phyloP scores from a whole-genome alignment of 1,284 basidiomycete genomes.

The Butyriboletus appendiculatus region DNA sequence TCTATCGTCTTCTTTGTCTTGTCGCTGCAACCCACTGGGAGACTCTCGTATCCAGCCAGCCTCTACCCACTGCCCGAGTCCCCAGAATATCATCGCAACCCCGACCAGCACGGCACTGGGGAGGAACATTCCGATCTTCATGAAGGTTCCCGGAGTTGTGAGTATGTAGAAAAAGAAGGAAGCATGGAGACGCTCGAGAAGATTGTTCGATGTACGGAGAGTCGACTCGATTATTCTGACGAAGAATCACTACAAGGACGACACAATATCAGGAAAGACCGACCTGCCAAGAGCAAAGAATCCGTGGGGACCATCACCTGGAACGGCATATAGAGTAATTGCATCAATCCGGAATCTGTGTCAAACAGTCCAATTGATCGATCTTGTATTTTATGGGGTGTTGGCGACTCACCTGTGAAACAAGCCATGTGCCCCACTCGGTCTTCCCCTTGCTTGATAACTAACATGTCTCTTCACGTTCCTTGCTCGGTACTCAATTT shows the following conservation, averaged over 20 bases:
- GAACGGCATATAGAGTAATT: constrained; percentile 86
- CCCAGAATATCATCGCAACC: constrained; percentile 79
- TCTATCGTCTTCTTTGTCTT: constrained; percentile 15
- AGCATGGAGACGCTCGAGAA: constrained; percentile 91
- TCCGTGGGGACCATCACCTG: constrained; percentile 91
- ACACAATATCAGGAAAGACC: constrained; percentile 19
- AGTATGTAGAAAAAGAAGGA: constrained; percentile 96
- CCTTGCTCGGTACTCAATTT: constrained; percentile 57
- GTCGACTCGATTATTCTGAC: constrained; percentile 80
- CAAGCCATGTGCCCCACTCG: constrained; percentile 79
- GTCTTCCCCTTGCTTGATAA: constrained; percentile 68
- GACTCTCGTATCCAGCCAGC: constrained; percentile 52
- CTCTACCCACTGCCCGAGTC: constrained; percentile 71
- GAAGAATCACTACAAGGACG: neutral
- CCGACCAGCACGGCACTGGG: constrained; percentile 84
- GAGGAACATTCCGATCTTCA: constrained; percentile 88
- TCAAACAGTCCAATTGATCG: constrained; percentile 12
- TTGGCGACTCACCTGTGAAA: constrained; percentile 65
- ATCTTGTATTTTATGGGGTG: neutral
- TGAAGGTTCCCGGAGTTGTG: constrained; percentile 72
- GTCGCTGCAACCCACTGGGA: neutral
- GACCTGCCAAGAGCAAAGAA: constrained; percentile 91
- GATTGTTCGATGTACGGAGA: constrained; percentile 87
- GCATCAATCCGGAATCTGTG: constrained; percentile 91
- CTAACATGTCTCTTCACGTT: constrained; percentile 66